These are phyloP conservation scores for Triglochin maritima DNA, from an alignment of 106 monocot genomes.

Conservation along the genomic window DNA sequence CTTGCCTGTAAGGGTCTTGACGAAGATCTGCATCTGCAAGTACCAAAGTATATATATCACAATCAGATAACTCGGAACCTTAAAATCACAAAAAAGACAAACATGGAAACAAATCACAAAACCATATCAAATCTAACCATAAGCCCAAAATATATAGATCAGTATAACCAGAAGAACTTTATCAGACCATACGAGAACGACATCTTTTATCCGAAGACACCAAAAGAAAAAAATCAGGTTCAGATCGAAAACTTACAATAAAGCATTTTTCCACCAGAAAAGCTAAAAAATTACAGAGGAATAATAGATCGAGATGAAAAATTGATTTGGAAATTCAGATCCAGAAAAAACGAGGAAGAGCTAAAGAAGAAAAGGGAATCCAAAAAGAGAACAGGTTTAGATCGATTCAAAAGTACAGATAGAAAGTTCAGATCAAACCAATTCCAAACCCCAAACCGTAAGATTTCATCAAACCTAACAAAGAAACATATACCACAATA, in stretches of 20 bases:
- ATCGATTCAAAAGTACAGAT: too few species aligned
- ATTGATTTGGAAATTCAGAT: background rate
- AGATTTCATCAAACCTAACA: too few species aligned
- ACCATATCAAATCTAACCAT: too few species aligned
- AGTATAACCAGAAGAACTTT: background rate
- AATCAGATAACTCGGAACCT: background rate
- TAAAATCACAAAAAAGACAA: too few species aligned
- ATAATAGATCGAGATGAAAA: background rate
- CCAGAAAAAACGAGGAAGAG: too few species aligned
- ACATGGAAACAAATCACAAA: too few species aligned
- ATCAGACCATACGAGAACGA: background rate
- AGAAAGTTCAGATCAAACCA: too few species aligned
- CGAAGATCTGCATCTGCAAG: constrained; percentile 48
- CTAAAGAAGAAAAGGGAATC: too few species aligned
- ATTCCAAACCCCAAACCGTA: too few species aligned
- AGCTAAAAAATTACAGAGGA: background rate
- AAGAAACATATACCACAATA: too few species aligned
- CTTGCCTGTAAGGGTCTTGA: constrained; percentile 49
- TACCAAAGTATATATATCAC: background rate
- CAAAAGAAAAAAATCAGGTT: background rate
- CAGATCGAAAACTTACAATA: background rate
- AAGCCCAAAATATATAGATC: too few species aligned
- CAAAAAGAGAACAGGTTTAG: too few species aligned
- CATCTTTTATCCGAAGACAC: background rate
- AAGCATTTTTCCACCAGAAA: background rate